Evolutionary conservation across 2,329 filamentous ascomycete species (phyloP).

Genomic region (Fusarium sacchari): DNA sequence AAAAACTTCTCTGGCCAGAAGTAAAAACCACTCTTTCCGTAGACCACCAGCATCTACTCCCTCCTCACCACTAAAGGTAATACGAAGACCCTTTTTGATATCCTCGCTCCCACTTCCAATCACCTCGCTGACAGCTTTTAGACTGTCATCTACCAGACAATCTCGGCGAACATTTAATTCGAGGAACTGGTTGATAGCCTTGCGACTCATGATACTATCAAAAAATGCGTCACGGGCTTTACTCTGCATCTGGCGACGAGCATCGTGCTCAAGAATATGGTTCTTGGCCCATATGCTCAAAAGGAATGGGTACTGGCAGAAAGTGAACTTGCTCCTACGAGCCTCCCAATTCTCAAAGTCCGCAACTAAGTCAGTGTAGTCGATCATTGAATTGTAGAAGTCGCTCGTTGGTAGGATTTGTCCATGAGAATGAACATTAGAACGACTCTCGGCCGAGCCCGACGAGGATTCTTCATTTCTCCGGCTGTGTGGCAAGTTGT

Average conservation of each 20-base stretch:
- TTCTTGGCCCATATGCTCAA: constrained; percentile 94
- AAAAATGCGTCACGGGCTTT: constrained; percentile 92
- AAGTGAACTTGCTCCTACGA: constrained; percentile 78
- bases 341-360: constrained; percentile 92
- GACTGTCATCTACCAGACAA: constrained; percentile 87
- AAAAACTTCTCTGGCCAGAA: constrained; percentile 89
- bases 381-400: constrained; percentile 88
- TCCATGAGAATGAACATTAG: constrained; percentile 55
- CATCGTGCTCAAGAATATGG: constrained; percentile 87
- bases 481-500: constrained; percentile 63
- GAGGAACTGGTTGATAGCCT: constrained; percentile 79
- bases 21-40: constrained; percentile 93
- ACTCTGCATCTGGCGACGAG: constrained; percentile 86
- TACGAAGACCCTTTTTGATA: constrained; percentile 88
- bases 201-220: constrained; percentile 82
- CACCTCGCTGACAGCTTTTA: constrained; percentile 85
- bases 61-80: constrained; percentile 88
- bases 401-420: constrained; percentile 82
- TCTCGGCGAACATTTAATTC: constrained; percentile 82
- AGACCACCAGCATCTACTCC: constrained; percentile 90
- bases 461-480: constrained; percentile 43
- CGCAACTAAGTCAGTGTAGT: constrained; percentile 83
- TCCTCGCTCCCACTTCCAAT: constrained; percentile 84
- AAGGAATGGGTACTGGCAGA: constrained; percentile 93
- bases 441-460: constrained; percentile 39